Base-by-base conservation (phyloP, 331 rosid genomes). In the Pyrus hybrid region DNA sequence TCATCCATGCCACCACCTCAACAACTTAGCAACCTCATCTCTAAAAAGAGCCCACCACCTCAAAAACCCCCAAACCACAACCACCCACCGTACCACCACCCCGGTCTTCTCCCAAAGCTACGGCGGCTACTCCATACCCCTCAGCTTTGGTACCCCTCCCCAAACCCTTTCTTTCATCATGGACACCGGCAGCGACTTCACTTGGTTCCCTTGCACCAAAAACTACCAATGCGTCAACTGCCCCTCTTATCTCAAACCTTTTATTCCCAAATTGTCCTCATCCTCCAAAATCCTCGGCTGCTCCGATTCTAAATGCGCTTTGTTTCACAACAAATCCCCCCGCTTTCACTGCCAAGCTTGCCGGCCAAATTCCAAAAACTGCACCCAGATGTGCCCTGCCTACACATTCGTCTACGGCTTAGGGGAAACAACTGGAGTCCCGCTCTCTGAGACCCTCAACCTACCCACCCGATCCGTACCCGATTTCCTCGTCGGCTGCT, bases 101-200 rank as follows among this genome's bases (percentile, higher is more conserved):
- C 86, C 80, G 10, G 62, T 75, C 3, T 77, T 18, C 65, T 60
- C 98, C 5, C 89, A 85, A 70, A 53, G 86, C 97, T 93, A 87
- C 71, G 98, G 98, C 2, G 95, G 86, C 1, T 91, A 93, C 85
- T 87, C 98, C 20, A 68, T 88, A 33, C 75, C 86, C 37, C 92
- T 93, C 60, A 71, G 68, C 22, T 86, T 93, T 63, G 98, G 98
- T 13, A 89, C 91, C 0, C 98, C 98, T 1, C 81, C 95, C 2
- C 98, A 93, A 70, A 76, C 84, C 18, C 49, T 66, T 3, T 60
- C 84, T 14, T 84, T 93, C 64, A 47, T 89, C 5, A 30, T 93
- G 57, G 98, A 93, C 80, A 91, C 98, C 0, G 98, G 95, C n/a
- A 89, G 97, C 21, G 86, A 95, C 70, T 89, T 93, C 13, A 88